Conservation (phyloP, 805 yeast genomes). For the Candida nonsorbophila region DNA sequence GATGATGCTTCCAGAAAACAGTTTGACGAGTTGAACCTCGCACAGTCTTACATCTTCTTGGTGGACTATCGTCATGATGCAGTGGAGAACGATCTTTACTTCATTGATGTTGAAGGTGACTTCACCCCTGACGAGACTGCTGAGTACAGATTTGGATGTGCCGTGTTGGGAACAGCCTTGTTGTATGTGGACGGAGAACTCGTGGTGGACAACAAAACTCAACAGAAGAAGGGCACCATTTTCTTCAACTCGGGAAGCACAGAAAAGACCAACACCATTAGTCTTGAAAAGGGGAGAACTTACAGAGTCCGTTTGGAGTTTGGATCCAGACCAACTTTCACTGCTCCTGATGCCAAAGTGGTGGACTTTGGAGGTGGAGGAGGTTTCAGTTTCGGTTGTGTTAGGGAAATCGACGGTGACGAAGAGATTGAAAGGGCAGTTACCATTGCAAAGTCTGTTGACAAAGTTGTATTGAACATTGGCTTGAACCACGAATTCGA, state of each 20-base stretch:
- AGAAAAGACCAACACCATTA: slow-evolving; percentile 33
- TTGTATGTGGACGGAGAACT: slow-evolving; percentile 47
- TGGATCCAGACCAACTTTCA: slow-evolving; percentile 28
- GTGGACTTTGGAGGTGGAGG: slow-evolving; percentile 19
- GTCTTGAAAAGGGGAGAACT: slow-evolving; percentile 36
- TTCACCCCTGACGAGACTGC: slow-evolving; percentile 44
- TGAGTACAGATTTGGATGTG: slow-evolving; percentile 46
- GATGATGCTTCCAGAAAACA: slow-evolving; percentile 10
- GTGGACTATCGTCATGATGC: slow-evolving; percentile 14
- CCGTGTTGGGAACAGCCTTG: slow-evolving; percentile 51
- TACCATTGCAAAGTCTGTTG: slow-evolving; percentile 18
- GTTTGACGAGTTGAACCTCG: slow-evolving; percentile 16
- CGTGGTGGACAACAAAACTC: slow-evolving; percentile 51
- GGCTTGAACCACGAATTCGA: slow-evolving; percentile 27
- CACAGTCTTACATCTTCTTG: slow-evolving; percentile 14
- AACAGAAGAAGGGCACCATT: slow-evolving; percentile 44
- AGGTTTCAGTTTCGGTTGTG: slow-evolving; percentile 16
- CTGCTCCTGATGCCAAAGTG: slow-evolving; percentile 9
- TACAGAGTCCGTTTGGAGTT: slow-evolving; percentile 45
- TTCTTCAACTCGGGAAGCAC: slow-evolving; percentile 50
- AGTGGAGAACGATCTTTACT: slow-evolving; percentile 24
- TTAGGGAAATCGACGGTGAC: slow-evolving; percentile 16
- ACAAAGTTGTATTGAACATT: slow-evolving; percentile 22
- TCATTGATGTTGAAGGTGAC: slow-evolving; percentile 38
- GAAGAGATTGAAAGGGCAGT: slow-evolving; percentile 21